Conservation (phyloP, 2,329 filamentous ascomycete genomes). For the Colletotrichum orbiculare region DNA sequence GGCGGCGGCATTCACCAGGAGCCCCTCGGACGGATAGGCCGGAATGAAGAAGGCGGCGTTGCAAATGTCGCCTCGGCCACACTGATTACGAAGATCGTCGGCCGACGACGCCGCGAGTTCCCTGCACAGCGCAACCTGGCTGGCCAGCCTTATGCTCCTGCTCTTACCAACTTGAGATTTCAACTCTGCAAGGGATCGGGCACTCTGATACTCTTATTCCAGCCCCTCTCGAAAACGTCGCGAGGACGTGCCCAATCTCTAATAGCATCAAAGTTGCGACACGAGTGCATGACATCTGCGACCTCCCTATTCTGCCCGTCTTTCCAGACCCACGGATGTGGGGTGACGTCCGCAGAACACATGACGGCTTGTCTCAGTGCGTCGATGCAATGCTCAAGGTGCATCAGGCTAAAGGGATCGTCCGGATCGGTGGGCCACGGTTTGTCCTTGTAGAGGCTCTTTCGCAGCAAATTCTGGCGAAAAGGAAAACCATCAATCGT, state of each 20-base stretch:
- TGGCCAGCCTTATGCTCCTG: too few species aligned
- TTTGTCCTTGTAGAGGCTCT: conserved; percentile 1
- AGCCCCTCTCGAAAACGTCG: neutral
- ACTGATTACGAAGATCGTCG: too few species aligned
- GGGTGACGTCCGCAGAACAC: conserved; percentile 1
- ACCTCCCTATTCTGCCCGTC: conserved; percentile 5
- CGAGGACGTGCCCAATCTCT: conserved; percentile 2
- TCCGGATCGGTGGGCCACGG: neutral
- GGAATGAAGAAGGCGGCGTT: too few species aligned
- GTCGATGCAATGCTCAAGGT: conserved; percentile 2
- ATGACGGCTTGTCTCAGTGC: conserved; percentile 7
- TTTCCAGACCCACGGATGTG: conserved; percentile 8
- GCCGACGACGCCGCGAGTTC: too few species aligned
- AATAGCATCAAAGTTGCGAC: conserved; percentile 6
- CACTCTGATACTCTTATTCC: conserved; percentile 2
- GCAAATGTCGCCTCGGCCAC: too few species aligned
- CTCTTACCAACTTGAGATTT: too few species aligned
- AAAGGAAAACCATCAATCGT: neutral
- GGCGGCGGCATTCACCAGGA: conserved; percentile 14
- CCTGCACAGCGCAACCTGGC: too few species aligned
- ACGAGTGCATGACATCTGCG: neutral
- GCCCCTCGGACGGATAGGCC: neutral
- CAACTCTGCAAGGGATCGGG: neutral
- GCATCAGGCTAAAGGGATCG: conserved; percentile 2
- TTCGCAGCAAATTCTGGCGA: conserved; percentile 1